These are phyloP conservation scores for Mycena albidolilacea DNA, from an alignment of 768 basidiomycete species.

Conservation along the genomic window DNA sequence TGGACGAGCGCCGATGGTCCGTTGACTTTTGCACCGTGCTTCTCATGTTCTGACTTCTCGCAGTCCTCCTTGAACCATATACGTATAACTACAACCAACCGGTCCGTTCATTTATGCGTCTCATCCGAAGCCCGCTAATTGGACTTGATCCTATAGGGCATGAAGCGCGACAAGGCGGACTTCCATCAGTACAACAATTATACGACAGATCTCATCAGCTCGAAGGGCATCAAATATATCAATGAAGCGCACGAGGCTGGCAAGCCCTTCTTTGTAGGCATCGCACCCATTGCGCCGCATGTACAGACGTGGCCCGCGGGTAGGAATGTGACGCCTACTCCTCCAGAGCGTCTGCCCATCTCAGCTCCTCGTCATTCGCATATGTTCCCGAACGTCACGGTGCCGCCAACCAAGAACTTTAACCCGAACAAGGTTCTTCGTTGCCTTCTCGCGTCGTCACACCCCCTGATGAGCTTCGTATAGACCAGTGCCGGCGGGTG, in stretches of 20 bases:
- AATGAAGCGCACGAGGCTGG: not conserved
- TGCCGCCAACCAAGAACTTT: not conserved
- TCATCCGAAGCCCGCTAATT: not conserved
- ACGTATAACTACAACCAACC: constrained; percentile 1
- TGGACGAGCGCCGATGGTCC: not conserved
- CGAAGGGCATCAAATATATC: not conserved
- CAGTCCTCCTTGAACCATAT: not conserved
- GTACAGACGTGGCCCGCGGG: not conserved
- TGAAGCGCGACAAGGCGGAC: constrained; percentile 1
- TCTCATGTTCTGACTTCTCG: not conserved
- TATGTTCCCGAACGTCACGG: not conserved
- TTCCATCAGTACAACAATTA: not conserved
- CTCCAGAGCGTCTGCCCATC: not conserved
- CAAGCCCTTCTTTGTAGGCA: not conserved
- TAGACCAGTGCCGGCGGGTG: not conserved
- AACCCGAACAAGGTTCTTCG: not conserved
- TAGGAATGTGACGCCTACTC: not conserved
- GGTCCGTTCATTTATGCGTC: not conserved
- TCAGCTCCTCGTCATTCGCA: constrained; percentile 1
- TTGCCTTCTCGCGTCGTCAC: not conserved
- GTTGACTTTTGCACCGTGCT: not conserved
- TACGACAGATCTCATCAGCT: not conserved
- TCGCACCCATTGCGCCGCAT: not conserved
- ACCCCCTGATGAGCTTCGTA: not conserved
- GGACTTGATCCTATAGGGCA: not conserved